Percentiles rank a stretch among this genome's conserved stretches.
Evolutionary conservation across 768 basidiomycete species (phyloP).

Genomic region (Russula abietina): DNA sequence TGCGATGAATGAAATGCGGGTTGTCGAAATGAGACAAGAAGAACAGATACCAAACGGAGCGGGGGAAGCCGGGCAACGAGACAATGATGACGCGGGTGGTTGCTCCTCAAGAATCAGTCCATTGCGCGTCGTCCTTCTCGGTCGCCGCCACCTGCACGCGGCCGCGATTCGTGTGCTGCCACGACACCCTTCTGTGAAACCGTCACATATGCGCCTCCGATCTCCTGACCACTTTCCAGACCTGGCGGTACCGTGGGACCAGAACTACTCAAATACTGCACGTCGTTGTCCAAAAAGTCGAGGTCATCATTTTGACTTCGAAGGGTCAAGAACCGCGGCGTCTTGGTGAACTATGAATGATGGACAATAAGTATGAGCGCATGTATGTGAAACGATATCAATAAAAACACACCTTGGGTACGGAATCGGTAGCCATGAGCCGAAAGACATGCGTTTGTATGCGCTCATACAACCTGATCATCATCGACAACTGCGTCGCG

Average conservation of each 20-base stretch:
- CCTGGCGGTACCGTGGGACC: conserved; percentile 65
- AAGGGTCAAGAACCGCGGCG: conserved; percentile 71
- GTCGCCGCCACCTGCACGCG: conserved; percentile 10
- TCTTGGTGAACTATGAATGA: conserved; percentile 71
- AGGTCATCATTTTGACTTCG: conserved; percentile 75
- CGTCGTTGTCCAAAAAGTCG: conserved; percentile 57
- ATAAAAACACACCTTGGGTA: conserved; percentile 73
- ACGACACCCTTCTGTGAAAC: conserved; percentile 54
- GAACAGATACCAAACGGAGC: conserved; percentile 5
- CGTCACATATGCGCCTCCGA: conserved; percentile 81
- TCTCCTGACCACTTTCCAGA: conserved; percentile 46
- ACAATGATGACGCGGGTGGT: not conserved
- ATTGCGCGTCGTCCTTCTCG: conserved; percentile 18
- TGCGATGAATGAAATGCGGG: conserved; percentile 15
- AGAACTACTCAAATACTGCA: conserved; percentile 23
- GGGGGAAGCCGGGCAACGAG: not conserved
- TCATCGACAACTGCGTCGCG: conserved; percentile 90
- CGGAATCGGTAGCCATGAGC: conserved; percentile 96
- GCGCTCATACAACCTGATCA: conserved; percentile 90
- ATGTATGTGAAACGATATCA: conserved; percentile 3
- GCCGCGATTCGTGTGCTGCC: conserved; percentile 51
- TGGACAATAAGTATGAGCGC: not conserved
- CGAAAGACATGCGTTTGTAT: conserved; percentile 97
- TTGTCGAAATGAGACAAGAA: conserved; percentile 2
- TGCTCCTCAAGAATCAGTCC: conserved; percentile 18